Conservation (phyloP, 305 asterid genomes). For the Ilex paraguariensis region DNA sequence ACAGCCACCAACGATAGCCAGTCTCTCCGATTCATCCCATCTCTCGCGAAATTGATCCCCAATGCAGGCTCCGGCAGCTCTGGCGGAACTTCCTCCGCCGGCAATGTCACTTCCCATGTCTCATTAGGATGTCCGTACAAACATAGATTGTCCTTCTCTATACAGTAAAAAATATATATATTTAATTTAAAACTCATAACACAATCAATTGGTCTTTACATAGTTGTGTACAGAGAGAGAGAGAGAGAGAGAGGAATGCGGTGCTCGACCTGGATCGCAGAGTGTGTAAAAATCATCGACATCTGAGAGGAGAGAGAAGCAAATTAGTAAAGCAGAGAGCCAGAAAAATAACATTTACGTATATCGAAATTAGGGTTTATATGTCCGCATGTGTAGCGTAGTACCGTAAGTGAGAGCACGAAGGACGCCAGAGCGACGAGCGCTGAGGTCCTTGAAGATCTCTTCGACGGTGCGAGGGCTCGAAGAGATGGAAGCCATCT, state of each 20-base stretch:
- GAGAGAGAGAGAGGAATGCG: constrained; percentile 2
- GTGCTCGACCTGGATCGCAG: constrained; percentile 63
- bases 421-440: constrained; percentile 72
- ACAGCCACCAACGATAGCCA: constrained; percentile 89
- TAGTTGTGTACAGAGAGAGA: not conserved
- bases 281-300: constrained; percentile 66
- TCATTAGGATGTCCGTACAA: constrained; percentile 82
- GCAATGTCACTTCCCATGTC: constrained; percentile 85
- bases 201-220: too few species aligned
- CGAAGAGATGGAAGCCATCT: constrained; percentile 58
- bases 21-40: constrained; percentile 83
- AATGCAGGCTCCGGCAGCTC: constrained; percentile 91
- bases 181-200: not conserved
- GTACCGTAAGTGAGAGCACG: constrained; percentile 77
- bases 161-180: constrained; percentile 6
- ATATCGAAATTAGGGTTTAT: not conserved
- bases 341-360: not conserved
- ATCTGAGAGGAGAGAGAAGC: constrained; percentile 32
- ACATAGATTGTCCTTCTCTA: constrained; percentile 85
- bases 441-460: constrained; percentile 82
- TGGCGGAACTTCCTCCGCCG: constrained; percentile 92
- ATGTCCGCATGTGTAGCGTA: not conserved
- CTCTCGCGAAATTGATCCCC: constrained; percentile 91
- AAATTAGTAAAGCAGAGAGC: not conserved
- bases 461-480: constrained; percentile 80